Evolutionary conservation across 305 asterid genomes (phyloP).

Genomic region (Fraxinus latifolia): DNA sequence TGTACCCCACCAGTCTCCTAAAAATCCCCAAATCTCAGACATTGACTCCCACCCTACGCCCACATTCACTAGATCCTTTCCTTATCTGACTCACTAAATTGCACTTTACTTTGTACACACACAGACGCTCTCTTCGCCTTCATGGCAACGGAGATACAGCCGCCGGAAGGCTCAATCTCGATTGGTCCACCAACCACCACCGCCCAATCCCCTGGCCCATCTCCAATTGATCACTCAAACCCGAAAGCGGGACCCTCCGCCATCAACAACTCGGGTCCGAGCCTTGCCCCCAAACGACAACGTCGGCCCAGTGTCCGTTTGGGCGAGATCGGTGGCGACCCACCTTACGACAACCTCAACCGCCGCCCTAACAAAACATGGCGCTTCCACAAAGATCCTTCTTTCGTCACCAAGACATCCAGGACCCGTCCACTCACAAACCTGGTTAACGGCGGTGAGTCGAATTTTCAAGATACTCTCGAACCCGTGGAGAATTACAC

Average conservation of each 20-base stretch:
- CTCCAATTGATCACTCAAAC: constrained; percentile 39
- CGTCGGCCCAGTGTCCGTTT: constrained; percentile 96
- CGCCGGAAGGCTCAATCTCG: constrained; percentile 49
- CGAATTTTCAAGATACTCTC: constrained; percentile 39
- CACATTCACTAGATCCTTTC: constrained; percentile 26
- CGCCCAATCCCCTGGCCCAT: constrained; percentile 38
- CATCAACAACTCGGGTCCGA: constrained; percentile 26
- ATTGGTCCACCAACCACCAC: constrained; percentile 35
- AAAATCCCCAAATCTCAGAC: not conserved
- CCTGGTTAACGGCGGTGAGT: constrained; percentile 58
- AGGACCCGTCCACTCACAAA: constrained; percentile 87
- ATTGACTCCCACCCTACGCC: constrained; percentile 8
- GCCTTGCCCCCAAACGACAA: constrained; percentile 77
- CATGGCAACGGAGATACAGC: constrained; percentile 68
- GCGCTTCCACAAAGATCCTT: constrained; percentile 81
- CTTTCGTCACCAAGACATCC: constrained; percentile 72
- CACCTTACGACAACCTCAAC: constrained; percentile 55
- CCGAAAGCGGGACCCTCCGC: constrained; percentile 28
- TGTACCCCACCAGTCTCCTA: not conserved
- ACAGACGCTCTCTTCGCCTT: constrained; percentile 16
- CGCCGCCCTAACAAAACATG: constrained; percentile 63
- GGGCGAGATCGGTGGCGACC: constrained; percentile 91
- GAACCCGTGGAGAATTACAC: constrained; percentile 36
- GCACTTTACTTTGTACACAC: not conserved
- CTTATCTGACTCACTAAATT: constrained; percentile 31